Evolutionary conservation across 208 protist genomes (phyloP), one percentile per base, ranked within the genome.

Genomic region (Crithidia thermophila): DNA sequence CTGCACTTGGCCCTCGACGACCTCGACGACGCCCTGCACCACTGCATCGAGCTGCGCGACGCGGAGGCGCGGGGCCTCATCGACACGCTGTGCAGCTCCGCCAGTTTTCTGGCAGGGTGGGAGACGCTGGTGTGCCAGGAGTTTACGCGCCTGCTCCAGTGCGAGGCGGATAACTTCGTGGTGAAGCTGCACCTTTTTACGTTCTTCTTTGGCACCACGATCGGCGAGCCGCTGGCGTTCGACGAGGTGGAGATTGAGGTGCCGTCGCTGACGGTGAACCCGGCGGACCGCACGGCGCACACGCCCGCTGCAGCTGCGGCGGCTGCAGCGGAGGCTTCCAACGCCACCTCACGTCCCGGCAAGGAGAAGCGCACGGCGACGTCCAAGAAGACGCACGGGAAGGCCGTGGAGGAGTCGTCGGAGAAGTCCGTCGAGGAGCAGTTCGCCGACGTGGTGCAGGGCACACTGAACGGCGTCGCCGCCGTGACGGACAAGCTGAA

Each of bases 161-260:
- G 59, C 33, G 91, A 96, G 70, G 57, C 85, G 53, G 87, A 91
- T 52, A 77, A 88, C 31, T 93, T 93, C 47, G 25, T 79, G 21
- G 37, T 78, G 18, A 76, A 75, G 40, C 20, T 83, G 36, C 87
- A 91, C 57, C 51, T 90, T n/a, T 75, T 77, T n/a, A 52, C 79
- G n/a, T 77, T 91, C 20, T 92, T 91, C 78, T 93, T 94, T 50
- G 67, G 71, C 58, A 72, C 77, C 31, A 52, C 86, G 28, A 70
- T 82, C 2, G 75, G 73, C 21, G 87, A 94, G 65, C 84, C 87
- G n/a, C 60, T 84, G 37, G 30, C 63, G 16, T 72, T 91, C 39
- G 88, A 92, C 30, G 85, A 93, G 10, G 55, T 91, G 18, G 84
- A 91, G 28, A 67, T 59, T 5, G 88, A 90, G 27, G 37, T 76